Percentiles rank a stretch among this genome's conserved stretches.
Conservation (phyloP, 805 yeast genomes). For the Ogataea populi-albae region DNA sequence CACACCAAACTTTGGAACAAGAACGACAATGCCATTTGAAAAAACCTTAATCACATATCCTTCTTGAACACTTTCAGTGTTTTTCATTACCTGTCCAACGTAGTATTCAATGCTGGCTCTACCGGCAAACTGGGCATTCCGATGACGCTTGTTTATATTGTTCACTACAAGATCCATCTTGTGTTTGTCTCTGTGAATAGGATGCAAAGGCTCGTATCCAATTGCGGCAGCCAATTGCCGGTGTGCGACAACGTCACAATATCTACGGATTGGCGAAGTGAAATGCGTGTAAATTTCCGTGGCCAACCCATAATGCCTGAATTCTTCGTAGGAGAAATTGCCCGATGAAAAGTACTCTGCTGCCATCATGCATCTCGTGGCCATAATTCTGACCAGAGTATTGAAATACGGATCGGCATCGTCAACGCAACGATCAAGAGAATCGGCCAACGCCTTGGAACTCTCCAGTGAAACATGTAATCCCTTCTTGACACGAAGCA, state of each 20-base stretch:
- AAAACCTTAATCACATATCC: constrained; percentile 92
- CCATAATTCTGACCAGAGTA: constrained; percentile 91
- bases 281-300: constrained; percentile 97
- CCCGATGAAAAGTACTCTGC: constrained; percentile 97
- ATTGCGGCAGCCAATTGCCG: constrained; percentile 98
- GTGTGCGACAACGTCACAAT: constrained; percentile 97
- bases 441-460: constrained; percentile 89
- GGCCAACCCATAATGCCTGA: constrained; percentile 95
- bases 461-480: constrained; percentile 76
- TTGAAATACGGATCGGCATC: constrained; percentile 85
- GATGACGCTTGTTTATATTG: constrained; percentile 89
- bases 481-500: constrained; percentile 77
- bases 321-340: constrained; percentile 82
- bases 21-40: constrained; percentile 89
- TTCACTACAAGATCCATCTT: constrained; percentile 87
- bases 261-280: constrained; percentile 97
- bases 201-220: constrained; percentile 81
- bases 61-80: constrained; percentile 72
- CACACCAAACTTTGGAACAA: constrained; percentile 94
- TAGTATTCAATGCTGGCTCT: constrained; percentile 96
- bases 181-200: constrained; percentile 79
- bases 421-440: constrained; percentile 85
- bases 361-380: constrained; percentile 98
- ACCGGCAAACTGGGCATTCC: constrained; percentile 99
- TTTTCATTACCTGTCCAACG: constrained; percentile 96